These are phyloP conservation scores for Nepenthes alata DNA, from an alignment of 179 eudicot species.

Conservation along the genomic window DNA sequence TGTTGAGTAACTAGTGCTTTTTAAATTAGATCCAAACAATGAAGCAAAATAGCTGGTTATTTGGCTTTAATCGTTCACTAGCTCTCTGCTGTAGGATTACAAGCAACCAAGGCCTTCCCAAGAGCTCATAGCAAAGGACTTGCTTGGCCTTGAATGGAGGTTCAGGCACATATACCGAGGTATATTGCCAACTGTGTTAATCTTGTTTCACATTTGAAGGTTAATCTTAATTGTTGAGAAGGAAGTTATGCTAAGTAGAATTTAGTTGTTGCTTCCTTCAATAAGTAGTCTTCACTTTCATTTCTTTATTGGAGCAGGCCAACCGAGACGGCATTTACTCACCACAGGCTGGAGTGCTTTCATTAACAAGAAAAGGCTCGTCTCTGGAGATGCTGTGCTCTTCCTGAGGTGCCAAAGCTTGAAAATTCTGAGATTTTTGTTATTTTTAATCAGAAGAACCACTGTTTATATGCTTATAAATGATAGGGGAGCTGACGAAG, in stretches of 20 bases:
- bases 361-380: constrained; percentile 87
- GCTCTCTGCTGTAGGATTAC: constrained; percentile 44
- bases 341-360: constrained; percentile 99
- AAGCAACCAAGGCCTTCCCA: constrained; percentile 95
- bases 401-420: constrained; percentile 54
- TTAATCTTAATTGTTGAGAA: too few species aligned
- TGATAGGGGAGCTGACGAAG: constrained; percentile 78
- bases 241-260: neutral
- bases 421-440: neutral
- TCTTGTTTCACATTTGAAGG: too few species aligned
- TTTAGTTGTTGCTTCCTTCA: neutral
- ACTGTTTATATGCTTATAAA: neutral
- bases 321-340: constrained; percentile 87
- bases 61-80: too few species aligned
- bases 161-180: constrained; percentile 91
- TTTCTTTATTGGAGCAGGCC: constrained; percentile 37
- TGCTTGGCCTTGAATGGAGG: constrained; percentile 84
- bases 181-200: constrained; percentile 10
- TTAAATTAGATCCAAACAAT: too few species aligned
- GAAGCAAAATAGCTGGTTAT: too few species aligned
- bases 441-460: neutral
- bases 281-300: neutral
- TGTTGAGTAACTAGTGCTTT: too few species aligned
- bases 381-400: constrained; percentile 92
- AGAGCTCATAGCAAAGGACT: constrained; percentile 88